These are phyloP conservation scores for Barnettozyma populi DNA, from an alignment of 805 yeast species.

Conservation along the genomic window DNA sequence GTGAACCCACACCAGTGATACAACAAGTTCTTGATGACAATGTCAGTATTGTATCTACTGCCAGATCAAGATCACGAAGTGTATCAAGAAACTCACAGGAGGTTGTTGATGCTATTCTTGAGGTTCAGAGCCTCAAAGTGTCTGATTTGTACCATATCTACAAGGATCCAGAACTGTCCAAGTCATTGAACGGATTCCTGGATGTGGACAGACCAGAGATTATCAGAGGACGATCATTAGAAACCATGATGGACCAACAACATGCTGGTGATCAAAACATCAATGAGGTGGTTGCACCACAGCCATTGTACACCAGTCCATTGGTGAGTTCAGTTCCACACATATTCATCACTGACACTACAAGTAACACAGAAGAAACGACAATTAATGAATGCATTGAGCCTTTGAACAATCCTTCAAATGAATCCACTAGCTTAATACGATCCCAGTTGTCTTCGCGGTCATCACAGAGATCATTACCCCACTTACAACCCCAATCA, in stretches of 20 bases:
- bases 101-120: conserved; percentile 1
- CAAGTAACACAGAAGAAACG: neutral
- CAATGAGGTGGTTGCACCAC: neutral
- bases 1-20: neutral
- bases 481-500: neutral
- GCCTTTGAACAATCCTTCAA: neutral
- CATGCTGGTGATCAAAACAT: neutral
- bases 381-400: neutral
- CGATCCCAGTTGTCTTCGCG: neutral
- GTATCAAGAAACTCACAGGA: conserved; percentile 1
- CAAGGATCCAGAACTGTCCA: neutral
- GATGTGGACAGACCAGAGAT: neutral
- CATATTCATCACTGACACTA: conserved; percentile 1
- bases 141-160: conserved; percentile 2
- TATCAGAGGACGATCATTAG: neutral
- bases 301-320: neutral
- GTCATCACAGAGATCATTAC: neutral
- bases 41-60: neutral
- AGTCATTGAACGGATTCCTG: neutral
- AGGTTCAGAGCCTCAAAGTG: neutral
- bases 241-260: neutral
- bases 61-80: neutral
- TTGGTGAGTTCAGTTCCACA: neutral
- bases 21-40: neutral
- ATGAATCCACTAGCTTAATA: neutral